Evolutionary conservation across 192 early-diverging fungal genomes (phyloP).

Genomic region (Mortierella hygrophila): DNA sequence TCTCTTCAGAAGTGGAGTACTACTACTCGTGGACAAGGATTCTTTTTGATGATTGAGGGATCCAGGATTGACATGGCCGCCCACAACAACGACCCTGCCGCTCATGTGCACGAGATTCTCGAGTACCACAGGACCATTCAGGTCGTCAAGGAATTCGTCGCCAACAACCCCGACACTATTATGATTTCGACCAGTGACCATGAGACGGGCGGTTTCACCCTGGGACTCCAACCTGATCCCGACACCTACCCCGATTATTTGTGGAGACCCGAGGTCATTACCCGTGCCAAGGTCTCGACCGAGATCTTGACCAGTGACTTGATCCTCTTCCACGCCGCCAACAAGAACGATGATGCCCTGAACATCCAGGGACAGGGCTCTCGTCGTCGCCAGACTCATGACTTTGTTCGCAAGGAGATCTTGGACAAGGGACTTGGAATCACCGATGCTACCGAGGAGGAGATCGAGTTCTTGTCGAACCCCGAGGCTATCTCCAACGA

Average conservation of each 20-base stretch:
- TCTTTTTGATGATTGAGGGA: slow-evolving; percentile 98
- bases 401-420: slow-evolving; percentile 68
- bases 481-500: slow-evolving; percentile 2
- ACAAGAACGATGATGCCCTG: slow-evolving; percentile 9
- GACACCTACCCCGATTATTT: slow-evolving; percentile 87
- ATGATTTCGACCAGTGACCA: slow-evolving; percentile 95
- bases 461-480: slow-evolving; percentile 64
- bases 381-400: slow-evolving; percentile 3
- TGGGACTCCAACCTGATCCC: slow-evolving; percentile 79
- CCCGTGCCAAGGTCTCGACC: slow-evolving; percentile 77
- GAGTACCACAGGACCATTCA: slow-evolving; percentile 86
- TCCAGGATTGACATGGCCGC: slow-evolving; percentile 97
- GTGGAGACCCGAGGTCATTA: slow-evolving; percentile 84
- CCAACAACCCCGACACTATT: slow-evolving; percentile 84
- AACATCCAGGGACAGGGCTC: background rate
- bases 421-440: slow-evolving; percentile 78
- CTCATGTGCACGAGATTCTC: slow-evolving; percentile 93
- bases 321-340: slow-evolving; percentile 21
- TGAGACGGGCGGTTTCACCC: slow-evolving; percentile 95
- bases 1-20: slow-evolving; percentile 69
- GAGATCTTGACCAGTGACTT: slow-evolving; percentile 66
- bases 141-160: slow-evolving; percentile 82
- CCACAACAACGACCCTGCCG: slow-evolving; percentile 94
- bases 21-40: slow-evolving; percentile 72
- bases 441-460: slow-evolving; percentile 74